These are phyloP conservation scores for Clathrospora elynae DNA, from an alignment of 2,329 filamentous ascomycete genomes.

Conservation along the genomic window DNA sequence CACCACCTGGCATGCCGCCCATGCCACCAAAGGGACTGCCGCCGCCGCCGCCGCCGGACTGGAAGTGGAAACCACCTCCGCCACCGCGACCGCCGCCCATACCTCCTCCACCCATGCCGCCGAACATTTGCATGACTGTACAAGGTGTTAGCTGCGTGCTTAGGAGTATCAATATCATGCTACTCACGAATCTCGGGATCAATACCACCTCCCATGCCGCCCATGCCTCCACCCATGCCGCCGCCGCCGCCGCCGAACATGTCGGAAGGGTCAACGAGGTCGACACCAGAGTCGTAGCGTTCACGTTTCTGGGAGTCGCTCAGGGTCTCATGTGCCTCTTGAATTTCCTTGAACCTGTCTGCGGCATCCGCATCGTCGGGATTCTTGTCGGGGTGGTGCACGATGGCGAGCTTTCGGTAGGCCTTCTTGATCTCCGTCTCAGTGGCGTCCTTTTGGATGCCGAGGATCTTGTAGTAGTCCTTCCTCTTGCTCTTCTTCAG, in stretches of 20 bases:
- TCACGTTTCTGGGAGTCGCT: slow-evolving; percentile 93
- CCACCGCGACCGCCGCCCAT: slow-evolving; percentile 52
- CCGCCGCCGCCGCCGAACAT: slow-evolving; percentile 72
- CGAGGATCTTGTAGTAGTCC: slow-evolving; percentile 98
- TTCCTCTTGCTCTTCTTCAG: slow-evolving; percentile 97
- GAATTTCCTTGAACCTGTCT: slow-evolving; percentile 95
- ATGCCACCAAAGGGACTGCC: slow-evolving; percentile 43
- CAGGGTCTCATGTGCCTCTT: slow-evolving; percentile 94
- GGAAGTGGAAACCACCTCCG: slow-evolving; percentile 57
- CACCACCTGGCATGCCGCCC: slow-evolving; percentile 44
- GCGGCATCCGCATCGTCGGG: slow-evolving; percentile 82
- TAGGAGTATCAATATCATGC: neutral
- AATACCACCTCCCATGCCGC: slow-evolving; percentile 61
- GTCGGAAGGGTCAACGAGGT: slow-evolving; percentile 84
- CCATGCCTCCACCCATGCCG: slow-evolving; percentile 33
- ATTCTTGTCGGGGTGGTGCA: slow-evolving; percentile 98
- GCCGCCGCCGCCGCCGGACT: slow-evolving; percentile 50
- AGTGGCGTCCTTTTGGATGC: slow-evolving; percentile 80
- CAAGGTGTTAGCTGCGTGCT: slow-evolving; percentile 10
- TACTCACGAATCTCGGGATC: slow-evolving; percentile 44
- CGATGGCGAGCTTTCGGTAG: slow-evolving; percentile 91
- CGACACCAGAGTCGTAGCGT: slow-evolving; percentile 89
- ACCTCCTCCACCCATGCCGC: slow-evolving; percentile 58
- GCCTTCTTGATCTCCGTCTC: slow-evolving; percentile 93
- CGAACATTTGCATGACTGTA: slow-evolving; percentile 48